Evolutionary conservation across 345 rosid genomes (phyloP), one percentile per base, ranked within the genome.

Genomic region (Turnera subulata): DNA sequence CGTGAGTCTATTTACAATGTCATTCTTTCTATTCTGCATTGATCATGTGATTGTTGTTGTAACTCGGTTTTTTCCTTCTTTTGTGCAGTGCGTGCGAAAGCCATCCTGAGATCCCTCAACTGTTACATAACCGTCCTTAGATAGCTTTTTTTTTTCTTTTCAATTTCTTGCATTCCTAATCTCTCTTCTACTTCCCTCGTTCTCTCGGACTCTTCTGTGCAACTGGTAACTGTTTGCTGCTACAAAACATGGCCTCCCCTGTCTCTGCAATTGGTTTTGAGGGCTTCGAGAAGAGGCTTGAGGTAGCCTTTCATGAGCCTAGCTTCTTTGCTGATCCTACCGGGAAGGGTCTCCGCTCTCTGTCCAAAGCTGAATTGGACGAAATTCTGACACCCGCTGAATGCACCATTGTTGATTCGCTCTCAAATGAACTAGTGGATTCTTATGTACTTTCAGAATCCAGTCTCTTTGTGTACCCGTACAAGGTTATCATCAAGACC

Each of bases 231-330:
- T 51, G 38, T 46, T 56, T 67, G 21, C 53, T 26, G 38, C 63
- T 51, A 80, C 69, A 37, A 70, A 72, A 62, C 29, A 71, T 75
- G 67, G 66, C 89, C 37, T 55, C 72, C 76, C 65, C 83, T 1
- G 69, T 70, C 54, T 88, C 96, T 72, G 79, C 90, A 39, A 86
- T 84, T 64, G 97, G 97, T 56, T 90, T 90, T 49, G 95, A 90
- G 65, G 97, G 97, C n/a, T 90, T 60, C 54, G 97, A 90, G 64
- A 90, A 90, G 82, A 73, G 97, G 82, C 86, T 90, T 1, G 95
- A 90, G 53, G 56, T 90, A 37, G 57, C 84, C 2, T 90, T 90
- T 61, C 72, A 56, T 43, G 79, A 79, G 75, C 80, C 83, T n/a
- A 70, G 82, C 43, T 45, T 75, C 59, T 78, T 79, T 75, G 63